These are phyloP conservation scores for Trichoderma koningiopsis DNA, from an alignment of 2,329 filamentous ascomycete species.

Conservation along the genomic window DNA sequence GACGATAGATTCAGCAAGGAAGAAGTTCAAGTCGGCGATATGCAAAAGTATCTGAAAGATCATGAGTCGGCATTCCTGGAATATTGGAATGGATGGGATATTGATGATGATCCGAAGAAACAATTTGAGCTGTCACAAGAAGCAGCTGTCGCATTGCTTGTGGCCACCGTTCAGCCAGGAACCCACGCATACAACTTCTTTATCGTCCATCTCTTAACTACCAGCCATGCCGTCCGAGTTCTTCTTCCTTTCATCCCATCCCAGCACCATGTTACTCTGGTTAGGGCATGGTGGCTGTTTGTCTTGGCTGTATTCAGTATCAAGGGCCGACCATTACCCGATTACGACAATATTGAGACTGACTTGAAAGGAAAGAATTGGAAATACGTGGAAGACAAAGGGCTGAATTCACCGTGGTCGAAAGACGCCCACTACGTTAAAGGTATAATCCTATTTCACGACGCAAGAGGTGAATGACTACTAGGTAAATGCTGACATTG, in stretches of 20 bases:
- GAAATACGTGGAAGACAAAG: slow-evolving; percentile 73
- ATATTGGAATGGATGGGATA: slow-evolving; percentile 88
- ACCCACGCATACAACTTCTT: slow-evolving; percentile 79
- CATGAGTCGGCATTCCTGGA: slow-evolving; percentile 73
- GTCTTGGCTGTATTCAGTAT: slow-evolving; percentile 76
- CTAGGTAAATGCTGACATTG: slow-evolving; percentile 17
- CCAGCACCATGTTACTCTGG: slow-evolving; percentile 70
- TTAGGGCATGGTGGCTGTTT: slow-evolving; percentile 90
- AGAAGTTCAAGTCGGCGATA: slow-evolving; percentile 60
- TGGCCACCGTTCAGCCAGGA: slow-evolving; percentile 60
- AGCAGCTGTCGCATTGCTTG: slow-evolving; percentile 61
- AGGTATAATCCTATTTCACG: slow-evolving; percentile 49
- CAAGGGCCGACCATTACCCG: slow-evolving; percentile 71
- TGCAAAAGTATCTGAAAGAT: slow-evolving; percentile 67
- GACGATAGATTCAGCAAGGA: slow-evolving; percentile 71
- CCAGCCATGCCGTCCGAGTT: slow-evolving; percentile 85
- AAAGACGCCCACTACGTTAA: slow-evolving; percentile 86
- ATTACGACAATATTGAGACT: slow-evolving; percentile 61
- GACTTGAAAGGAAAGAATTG: slow-evolving; percentile 70
- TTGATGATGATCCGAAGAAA: slow-evolving; percentile 65
- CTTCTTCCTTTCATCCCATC: slow-evolving; percentile 76
- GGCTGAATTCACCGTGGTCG: slow-evolving; percentile 66
- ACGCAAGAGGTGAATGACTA: not conserved
- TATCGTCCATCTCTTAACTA: slow-evolving; percentile 78
- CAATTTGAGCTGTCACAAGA: slow-evolving; percentile 75